phyloP scores from a whole-genome alignment of 768 basidiomycete species.

The Leccinum obscurum region DNA sequence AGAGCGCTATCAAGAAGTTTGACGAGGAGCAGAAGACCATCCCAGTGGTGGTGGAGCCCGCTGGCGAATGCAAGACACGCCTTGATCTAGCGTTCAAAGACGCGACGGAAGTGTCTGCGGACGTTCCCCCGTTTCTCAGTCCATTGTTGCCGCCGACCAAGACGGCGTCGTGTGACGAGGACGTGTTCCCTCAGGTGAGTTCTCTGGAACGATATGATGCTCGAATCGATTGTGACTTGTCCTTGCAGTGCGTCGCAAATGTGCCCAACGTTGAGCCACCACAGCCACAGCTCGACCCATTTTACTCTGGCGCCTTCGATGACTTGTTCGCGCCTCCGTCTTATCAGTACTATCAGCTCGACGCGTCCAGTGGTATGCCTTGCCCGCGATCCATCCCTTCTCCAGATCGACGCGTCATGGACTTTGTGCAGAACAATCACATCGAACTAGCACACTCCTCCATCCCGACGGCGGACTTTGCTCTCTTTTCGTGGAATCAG shows the following conservation, averaged over 20 bases:
- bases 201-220: background rate
- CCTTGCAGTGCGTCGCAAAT: background rate
- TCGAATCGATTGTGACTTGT: conserved; percentile 3
- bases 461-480: conserved; percentile 14
- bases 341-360: conserved; percentile 10
- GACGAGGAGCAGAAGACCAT: conserved; percentile 11
- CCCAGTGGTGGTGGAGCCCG: too few species aligned
- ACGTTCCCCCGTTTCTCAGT: conserved; percentile 29
- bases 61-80: background rate
- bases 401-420: conserved; percentile 10
- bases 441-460: conserved; percentile 7
- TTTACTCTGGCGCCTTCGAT: background rate
- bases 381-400: background rate
- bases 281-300: conserved; percentile 3
- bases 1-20: conserved; percentile 42
- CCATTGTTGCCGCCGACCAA: conserved; percentile 31
- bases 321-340: conserved; percentile 1
- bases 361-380: background rate
- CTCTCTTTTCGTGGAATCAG: conserved; percentile 25
- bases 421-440: conserved; percentile 8
- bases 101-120: background rate
- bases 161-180: background rate
- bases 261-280: too few species aligned
- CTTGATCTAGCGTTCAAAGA: background rate
- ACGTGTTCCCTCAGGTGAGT: conserved; percentile 15